A percentile compares a stretch with the other conserved stretches of the same genome.
Evolutionary conservation across 2,329 filamentous ascomycete genomes (phyloP).

Genomic region (Dryadomyces sulphureus): DNA sequence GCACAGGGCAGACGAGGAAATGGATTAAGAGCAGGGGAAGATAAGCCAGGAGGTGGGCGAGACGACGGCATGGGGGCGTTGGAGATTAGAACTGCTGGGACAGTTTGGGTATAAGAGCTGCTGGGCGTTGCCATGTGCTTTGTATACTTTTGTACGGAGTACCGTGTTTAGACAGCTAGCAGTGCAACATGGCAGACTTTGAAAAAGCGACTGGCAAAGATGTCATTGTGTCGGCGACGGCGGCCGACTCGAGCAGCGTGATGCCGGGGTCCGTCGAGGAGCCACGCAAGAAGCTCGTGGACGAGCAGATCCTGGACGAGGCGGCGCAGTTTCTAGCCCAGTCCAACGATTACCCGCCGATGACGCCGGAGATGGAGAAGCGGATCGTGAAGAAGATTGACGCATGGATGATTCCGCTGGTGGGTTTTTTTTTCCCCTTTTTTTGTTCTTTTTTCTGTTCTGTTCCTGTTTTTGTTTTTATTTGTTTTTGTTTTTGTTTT

Average conservation of each 20-base stretch:
- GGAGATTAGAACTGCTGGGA: slow-evolving; percentile 29
- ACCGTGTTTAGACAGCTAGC: too few species aligned
- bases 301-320: neutral
- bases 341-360: slow-evolving; percentile 7
- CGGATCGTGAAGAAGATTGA: slow-evolving; percentile 14
- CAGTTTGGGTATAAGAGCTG: neutral
- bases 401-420: slow-evolving; percentile 4
- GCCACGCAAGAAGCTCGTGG: neutral
- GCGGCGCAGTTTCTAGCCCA: slow-evolving; percentile 1
- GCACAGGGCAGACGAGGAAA: neutral
- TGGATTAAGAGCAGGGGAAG: neutral
- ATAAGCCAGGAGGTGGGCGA: neutral
- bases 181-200: neutral
- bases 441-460: neutral
- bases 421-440: neutral
- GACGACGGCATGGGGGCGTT: neutral
- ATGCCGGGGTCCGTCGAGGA: neutral
- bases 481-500: too few species aligned
- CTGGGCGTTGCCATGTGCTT: too few species aligned
- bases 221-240: neutral
- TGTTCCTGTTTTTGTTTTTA: too few species aligned
- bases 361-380: slow-evolving; percentile 17
- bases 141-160: too few species aligned
- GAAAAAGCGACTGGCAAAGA: neutral
- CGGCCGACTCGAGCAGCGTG: neutral